Conservation (phyloP, 2,329 filamentous ascomycete species). For the Paecilomyces variotii region DNA sequence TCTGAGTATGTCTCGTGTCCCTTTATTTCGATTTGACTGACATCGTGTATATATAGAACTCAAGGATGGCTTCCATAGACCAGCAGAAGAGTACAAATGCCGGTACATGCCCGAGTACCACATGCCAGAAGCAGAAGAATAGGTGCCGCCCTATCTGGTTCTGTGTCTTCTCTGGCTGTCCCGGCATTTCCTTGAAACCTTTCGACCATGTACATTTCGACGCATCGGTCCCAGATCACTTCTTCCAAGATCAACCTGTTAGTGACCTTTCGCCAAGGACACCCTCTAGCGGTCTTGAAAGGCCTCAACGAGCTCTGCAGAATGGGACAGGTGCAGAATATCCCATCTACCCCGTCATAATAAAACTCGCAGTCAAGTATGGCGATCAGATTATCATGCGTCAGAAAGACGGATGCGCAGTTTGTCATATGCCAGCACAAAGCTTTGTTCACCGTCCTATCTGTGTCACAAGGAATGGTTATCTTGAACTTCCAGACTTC, state of each 20-base stretch:
- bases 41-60: neutral
- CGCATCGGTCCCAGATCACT: neutral
- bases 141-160: neutral
- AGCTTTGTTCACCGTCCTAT: neutral
- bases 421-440: neutral
- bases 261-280: neutral
- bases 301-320: neutral
- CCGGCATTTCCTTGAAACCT: neutral
- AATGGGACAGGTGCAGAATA: neutral
- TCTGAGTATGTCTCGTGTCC: neutral
- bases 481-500: neutral
- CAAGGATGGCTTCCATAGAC: neutral
- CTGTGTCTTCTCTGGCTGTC: neutral
- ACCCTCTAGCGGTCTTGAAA: neutral
- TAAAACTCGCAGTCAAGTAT: neutral
- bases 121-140: neutral
- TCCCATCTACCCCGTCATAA: neutral
- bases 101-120: neutral
- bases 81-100: neutral
- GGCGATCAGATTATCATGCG: neutral
- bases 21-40: neutral
- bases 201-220: neutral
- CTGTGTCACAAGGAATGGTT: neutral
- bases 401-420: neutral
- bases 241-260: neutral